These are phyloP conservation scores for Penicillium argentinense DNA, from an alignment of 495 filamentous ascomycete genomes.

Conservation along the genomic window DNA sequence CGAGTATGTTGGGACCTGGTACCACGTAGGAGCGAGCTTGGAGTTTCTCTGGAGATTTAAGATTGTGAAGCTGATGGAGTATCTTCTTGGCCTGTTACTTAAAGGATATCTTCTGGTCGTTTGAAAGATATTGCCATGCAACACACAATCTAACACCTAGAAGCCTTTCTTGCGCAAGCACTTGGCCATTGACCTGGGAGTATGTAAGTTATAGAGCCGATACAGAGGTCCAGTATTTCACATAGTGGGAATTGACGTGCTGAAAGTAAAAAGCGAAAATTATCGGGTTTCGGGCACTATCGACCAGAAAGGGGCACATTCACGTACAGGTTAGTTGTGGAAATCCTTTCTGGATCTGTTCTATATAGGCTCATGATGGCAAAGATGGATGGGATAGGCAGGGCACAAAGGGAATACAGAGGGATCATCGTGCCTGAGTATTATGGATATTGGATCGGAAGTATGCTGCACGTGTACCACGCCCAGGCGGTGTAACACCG, in stretches of 20 bases:
- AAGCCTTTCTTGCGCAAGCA: constrained; percentile 44
- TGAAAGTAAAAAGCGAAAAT: constrained; percentile 32
- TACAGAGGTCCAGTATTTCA: constrained; percentile 38
- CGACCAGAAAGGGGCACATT: constrained; percentile 39
- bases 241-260: constrained; percentile 33
- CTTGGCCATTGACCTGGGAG: constrained; percentile 39
- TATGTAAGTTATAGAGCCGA: constrained; percentile 15
- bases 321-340: constrained; percentile 30
- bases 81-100: constrained; percentile 42
- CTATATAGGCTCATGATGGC: constrained; percentile 36
- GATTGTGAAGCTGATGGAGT: constrained; percentile 24
- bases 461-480: too few relatives aligned
- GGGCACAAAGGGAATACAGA: too few relatives aligned
- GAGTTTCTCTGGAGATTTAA: constrained; percentile 20
- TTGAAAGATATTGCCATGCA: constrained; percentile 44
- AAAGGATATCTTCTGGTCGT: constrained; percentile 35
- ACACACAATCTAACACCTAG: constrained; percentile 41
- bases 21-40: constrained; percentile 30
- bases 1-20: constrained; percentile 35
- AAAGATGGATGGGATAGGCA: too few relatives aligned
- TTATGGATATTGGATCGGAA: too few relatives aligned
- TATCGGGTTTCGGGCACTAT: constrained; percentile 30
- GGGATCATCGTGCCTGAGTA: too few relatives aligned
- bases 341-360: constrained; percentile 35
- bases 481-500: too few relatives aligned